A percentile compares a stretch with the other conserved stretches of the same genome.
These are phyloP conservation scores for Phaeolepiota aurea DNA, from an alignment of 768 basidiomycete species.

Conservation along the genomic window DNA sequence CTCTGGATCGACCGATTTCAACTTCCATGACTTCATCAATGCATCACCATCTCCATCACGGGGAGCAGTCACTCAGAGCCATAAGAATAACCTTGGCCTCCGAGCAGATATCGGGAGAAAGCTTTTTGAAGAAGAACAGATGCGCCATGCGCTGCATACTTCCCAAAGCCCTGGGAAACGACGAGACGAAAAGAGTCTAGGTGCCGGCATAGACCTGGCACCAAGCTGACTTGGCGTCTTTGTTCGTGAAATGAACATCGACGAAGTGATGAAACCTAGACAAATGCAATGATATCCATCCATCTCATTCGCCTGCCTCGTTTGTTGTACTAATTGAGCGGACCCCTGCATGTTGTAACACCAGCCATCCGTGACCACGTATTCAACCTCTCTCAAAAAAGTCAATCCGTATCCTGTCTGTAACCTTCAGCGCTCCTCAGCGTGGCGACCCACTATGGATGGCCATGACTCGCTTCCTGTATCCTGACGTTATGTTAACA, in stretches of 20 bases:
- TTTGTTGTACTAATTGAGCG: slow-evolving; percentile 32
- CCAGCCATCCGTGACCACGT: no score
- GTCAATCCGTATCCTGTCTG: slow-evolving; percentile 3
- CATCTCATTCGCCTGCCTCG: slow-evolving; percentile 8
- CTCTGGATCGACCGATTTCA: slow-evolving; percentile 37
- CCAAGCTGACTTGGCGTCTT: not conserved
- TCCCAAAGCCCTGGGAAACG: slow-evolving; percentile 3
- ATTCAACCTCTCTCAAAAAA: slow-evolving; percentile 8
- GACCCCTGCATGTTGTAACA: slow-evolving; percentile 32
- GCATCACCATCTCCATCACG: slow-evolving; percentile 58
- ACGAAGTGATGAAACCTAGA: slow-evolving; percentile 1
- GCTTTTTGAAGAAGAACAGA: slow-evolving; percentile 65
- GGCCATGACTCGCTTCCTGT: no score
- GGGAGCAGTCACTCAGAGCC: slow-evolving; percentile 17
- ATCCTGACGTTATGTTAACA: no score
- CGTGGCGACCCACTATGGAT: not conserved
- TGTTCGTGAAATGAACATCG: not conserved
- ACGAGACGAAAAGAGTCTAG: slow-evolving; percentile 6
- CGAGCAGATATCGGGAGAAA: slow-evolving; percentile 59
- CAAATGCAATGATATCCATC: not conserved
- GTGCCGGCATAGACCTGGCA: slow-evolving; percentile 9
- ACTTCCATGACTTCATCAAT: slow-evolving; percentile 66
- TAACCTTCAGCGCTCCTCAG: not conserved
- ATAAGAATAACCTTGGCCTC: slow-evolving; percentile 39
- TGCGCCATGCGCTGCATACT: slow-evolving; percentile 26